Conservation (phyloP, 176 grass and related monocot genomes). For the Sorghum bicolor region DNA sequence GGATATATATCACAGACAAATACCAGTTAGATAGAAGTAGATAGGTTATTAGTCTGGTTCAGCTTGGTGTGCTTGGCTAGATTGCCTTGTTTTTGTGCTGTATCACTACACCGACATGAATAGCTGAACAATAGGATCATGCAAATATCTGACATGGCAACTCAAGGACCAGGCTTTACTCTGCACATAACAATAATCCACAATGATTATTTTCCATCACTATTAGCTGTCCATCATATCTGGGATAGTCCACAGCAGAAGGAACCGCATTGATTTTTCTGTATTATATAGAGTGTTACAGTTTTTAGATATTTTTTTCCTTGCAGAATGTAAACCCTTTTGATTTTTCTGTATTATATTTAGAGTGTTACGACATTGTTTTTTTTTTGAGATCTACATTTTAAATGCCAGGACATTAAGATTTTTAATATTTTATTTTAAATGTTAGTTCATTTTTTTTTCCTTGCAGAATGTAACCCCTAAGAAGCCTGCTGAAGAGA, state of each 20-base stretch:
- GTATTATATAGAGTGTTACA: neutral
- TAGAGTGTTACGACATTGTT: too few relatives aligned
- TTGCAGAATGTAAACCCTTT: conserved; percentile 52
- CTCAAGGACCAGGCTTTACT: neutral
- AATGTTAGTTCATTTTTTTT: neutral
- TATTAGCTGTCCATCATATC: neutral
- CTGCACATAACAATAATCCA: neutral
- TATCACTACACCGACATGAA: conserved; percentile 17
- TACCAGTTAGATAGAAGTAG: conserved; percentile 11
- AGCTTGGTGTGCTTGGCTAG: neutral
- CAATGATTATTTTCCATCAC: neutral
- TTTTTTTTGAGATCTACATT: neutral
- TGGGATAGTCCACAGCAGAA: neutral
- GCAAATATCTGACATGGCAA: neutral
- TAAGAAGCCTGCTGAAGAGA: conserved; percentile 62
- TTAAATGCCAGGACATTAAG: neutral
- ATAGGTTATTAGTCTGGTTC: neutral
- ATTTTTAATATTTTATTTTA: neutral
- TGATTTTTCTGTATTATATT: too few relatives aligned
- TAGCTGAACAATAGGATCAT: conserved; percentile 4
- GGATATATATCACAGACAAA: conserved; percentile 10
- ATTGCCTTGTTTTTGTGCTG: conserved; percentile 8
- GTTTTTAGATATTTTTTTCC: conserved; percentile 15
- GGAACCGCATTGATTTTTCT: neutral
- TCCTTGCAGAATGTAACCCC: conserved; percentile 57